Percentiles rank a stretch among this genome's conserved stretches.
Evolutionary conservation across 179 eudicot species (phyloP).

Genomic region (Gypsophila paniculata): DNA sequence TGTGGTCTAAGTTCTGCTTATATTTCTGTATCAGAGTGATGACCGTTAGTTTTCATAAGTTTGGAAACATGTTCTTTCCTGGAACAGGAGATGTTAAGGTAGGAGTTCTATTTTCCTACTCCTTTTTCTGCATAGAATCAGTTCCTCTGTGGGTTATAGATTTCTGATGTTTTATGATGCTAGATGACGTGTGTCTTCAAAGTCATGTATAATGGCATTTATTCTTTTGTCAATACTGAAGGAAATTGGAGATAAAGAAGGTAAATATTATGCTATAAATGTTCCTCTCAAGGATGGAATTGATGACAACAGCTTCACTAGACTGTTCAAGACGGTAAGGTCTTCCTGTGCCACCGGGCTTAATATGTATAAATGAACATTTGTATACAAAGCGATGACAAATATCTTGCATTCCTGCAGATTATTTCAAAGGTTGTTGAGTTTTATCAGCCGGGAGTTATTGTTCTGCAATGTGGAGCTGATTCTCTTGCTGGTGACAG

Average conservation of each 20-base stretch:
- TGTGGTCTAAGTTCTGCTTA: constrained; percentile 6
- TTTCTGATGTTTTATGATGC: background rate
- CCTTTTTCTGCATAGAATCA: background rate
- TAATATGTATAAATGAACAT: background rate
- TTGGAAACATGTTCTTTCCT: constrained; percentile 86
- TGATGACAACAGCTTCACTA: constrained; percentile 77
- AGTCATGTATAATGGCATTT: constrained; percentile 6
- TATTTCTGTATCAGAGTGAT: constrained; percentile 60
- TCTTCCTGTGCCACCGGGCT: background rate
- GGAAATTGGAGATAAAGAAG: constrained; percentile 82
- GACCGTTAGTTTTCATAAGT: constrained; percentile 98
- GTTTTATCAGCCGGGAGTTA: constrained; percentile 80
- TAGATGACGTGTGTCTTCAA: background rate
- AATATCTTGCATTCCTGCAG: constrained; percentile 32
- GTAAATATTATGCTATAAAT: constrained; percentile 84
- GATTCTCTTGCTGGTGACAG: constrained; percentile 99
- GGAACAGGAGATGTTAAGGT: constrained; percentile 99
- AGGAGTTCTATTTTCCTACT: constrained; percentile 8
- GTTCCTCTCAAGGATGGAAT: constrained; percentile 97
- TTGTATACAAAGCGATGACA: background rate
- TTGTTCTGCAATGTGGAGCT: constrained; percentile 97
- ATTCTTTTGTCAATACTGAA: constrained; percentile 1
- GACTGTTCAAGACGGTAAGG: constrained; percentile 83
- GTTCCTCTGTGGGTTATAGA: constrained; percentile 3
- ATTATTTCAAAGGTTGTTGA: constrained; percentile 88